phyloP scores from a whole-genome alignment of 768 basidiomycete genomes.

The Russula sp. region DNA sequence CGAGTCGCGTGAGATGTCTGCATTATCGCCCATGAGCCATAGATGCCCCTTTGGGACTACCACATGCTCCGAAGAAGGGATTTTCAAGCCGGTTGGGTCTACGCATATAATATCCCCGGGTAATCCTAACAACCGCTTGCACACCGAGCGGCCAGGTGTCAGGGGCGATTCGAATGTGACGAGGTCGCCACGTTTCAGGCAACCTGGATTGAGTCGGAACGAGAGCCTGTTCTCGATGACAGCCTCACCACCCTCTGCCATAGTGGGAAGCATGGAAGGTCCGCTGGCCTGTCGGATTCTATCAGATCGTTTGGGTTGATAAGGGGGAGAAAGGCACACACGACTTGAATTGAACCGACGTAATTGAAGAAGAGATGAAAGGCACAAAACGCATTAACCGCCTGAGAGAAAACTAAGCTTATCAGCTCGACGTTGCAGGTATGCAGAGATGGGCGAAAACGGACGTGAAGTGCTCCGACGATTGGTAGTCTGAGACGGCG shows the following conservation, averaged over 20 bases:
- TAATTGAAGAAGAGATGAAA: constrained; percentile 60
- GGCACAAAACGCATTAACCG: constrained; percentile 48
- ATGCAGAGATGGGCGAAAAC: background rate
- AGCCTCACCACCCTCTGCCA: constrained; percentile 52
- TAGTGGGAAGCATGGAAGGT: constrained; percentile 78
- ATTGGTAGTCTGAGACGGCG: constrained; percentile 14
- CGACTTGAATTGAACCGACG: constrained; percentile 50
- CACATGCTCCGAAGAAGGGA: constrained; percentile 66
- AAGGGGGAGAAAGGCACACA: constrained; percentile 28
- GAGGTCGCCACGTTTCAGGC: constrained; percentile 68
- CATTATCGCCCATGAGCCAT: constrained; percentile 91
- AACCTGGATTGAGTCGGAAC: constrained; percentile 42
- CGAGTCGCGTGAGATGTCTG: constrained; percentile 78
- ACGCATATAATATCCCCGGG: constrained; percentile 87
- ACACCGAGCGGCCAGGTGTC: constrained; percentile 59
- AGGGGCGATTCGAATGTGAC: constrained; percentile 66
- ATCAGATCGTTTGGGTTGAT: background rate
- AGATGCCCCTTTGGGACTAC: constrained; percentile 78
- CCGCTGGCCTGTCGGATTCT: constrained; percentile 49
- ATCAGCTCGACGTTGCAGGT: constrained; percentile 33
- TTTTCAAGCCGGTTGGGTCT: constrained; percentile 68
- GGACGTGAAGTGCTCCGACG: constrained; percentile 18
- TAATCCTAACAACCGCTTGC: constrained; percentile 86
- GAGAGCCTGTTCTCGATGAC: constrained; percentile 60
- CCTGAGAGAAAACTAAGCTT: background rate